Conservation (phyloP, 2,329 filamentous ascomycete species). For the Ascochyta rabiei region DNA sequence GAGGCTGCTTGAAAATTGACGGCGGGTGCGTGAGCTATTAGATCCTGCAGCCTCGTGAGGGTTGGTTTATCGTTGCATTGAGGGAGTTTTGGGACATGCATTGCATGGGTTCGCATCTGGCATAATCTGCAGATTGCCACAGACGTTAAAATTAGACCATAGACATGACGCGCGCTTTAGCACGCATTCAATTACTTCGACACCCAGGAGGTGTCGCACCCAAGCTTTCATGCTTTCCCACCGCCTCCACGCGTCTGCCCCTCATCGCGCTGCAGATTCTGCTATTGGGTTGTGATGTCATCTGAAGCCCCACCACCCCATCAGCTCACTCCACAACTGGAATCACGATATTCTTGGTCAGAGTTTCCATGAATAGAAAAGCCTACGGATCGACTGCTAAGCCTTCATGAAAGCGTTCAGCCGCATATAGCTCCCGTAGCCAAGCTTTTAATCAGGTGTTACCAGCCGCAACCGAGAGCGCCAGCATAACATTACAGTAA, state of each 20-base stretch:
- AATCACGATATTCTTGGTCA: conserved; percentile 7
- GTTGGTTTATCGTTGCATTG: conserved; percentile 21
- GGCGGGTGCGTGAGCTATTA: conserved; percentile 37
- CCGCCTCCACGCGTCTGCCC: background rate
- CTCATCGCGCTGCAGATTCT: conserved; percentile 6
- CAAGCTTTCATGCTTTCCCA: background rate
- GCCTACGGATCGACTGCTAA: conserved; percentile 12
- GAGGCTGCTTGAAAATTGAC: conserved; percentile 44
- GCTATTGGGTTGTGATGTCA: conserved; percentile 7
- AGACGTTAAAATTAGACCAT: conserved; percentile 13
- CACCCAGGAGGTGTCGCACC: conserved; percentile 11
- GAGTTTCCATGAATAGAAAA: conserved; percentile 7
- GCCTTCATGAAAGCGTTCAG: background rate
- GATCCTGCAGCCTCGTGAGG: conserved; percentile 20
- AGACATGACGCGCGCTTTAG: conserved; percentile 12
- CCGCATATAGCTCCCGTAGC: conserved; percentile 1
- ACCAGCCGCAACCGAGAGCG: background rate
- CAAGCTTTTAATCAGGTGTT: background rate
- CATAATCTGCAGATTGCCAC: conserved; percentile 17
- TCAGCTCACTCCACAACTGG: background rate
- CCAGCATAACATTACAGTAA: background rate
- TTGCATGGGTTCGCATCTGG: conserved; percentile 17
- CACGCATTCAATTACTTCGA: conserved; percentile 3
- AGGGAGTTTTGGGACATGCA: conserved; percentile 26
- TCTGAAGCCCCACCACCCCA: conserved; percentile 5